phyloP scores from a whole-genome alignment of 257 asterid genomes.

The Scutellaria galericulata region DNA sequence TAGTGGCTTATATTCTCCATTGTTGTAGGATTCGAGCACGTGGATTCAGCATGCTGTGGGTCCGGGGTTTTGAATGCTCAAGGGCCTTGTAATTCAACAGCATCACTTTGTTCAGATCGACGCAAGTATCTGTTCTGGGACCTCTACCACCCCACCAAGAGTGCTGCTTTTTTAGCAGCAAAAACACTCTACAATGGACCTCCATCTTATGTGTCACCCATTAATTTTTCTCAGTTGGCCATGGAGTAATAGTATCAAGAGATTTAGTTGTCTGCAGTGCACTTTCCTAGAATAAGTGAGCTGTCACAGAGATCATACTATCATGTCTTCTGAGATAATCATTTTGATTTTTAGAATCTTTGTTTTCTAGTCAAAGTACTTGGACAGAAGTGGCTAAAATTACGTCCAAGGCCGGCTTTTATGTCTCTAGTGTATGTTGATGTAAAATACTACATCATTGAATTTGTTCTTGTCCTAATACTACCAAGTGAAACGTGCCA shows the following conservation, averaged over 20 bases:
- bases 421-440: not conserved
- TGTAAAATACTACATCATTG: not conserved
- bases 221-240: conserved; percentile 51
- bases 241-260: conserved; percentile 32
- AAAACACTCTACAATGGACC: conserved; percentile 51
- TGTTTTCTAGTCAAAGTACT: conserved; percentile 11
- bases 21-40: conserved; percentile 52
- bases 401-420: conserved; percentile 33
- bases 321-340: not conserved
- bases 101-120: conserved; percentile 53
- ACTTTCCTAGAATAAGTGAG: conserved; percentile 13
- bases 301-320: not conserved
- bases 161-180: conserved; percentile 59
- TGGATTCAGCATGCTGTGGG: conserved; percentile 76
- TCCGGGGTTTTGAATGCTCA: conserved; percentile 49
- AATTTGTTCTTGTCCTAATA: conserved; percentile 7
- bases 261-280: not conserved
- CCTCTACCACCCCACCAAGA: conserved; percentile 59
- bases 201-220: conserved; percentile 45
- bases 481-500: conserved; percentile 25
- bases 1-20: conserved; percentile 8
- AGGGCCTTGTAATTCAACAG: conserved; percentile 46
- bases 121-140: conserved; percentile 63
- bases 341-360: not conserved
- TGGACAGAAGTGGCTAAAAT: conserved; percentile 9